Evolutionary conservation across 1,284 basidiomycete species (phyloP).

Genomic region (Paramarasmius palmivorus): DNA sequence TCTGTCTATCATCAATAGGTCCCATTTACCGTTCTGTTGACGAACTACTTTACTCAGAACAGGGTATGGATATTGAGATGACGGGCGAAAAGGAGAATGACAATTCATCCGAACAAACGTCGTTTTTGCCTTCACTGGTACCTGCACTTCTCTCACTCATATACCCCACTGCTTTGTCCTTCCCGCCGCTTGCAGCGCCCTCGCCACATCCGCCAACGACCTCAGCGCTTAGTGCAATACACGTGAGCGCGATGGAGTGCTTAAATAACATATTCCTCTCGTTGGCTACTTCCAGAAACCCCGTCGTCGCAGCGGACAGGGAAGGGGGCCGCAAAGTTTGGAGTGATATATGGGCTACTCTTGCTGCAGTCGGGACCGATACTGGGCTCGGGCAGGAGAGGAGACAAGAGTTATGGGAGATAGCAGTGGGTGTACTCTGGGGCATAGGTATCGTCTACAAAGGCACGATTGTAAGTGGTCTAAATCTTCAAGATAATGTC

Average conservation of each 20-base stretch:
- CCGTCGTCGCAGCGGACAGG: constrained; percentile 42
- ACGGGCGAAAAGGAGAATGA: constrained; percentile 34
- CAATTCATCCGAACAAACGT: constrained; percentile 27
- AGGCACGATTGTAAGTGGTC: constrained; percentile 50
- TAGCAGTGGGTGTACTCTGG: constrained; percentile 80
- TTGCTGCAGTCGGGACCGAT: constrained; percentile 60
- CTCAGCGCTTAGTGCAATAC: constrained; percentile 77
- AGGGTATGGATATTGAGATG: constrained; percentile 28
- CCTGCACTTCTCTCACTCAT: constrained; percentile 66
- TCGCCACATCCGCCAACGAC: constrained; percentile 85
- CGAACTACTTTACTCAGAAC: constrained; percentile 21
- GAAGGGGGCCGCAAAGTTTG: constrained; percentile 57
- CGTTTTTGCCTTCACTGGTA: constrained; percentile 49
- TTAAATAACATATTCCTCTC: constrained; percentile 90
- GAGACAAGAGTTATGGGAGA: constrained; percentile 69
- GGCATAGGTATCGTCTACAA: constrained; percentile 72
- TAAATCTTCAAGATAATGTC: neutral
- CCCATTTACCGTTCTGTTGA: neutral
- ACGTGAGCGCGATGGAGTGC: constrained; percentile 85
- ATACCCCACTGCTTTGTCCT: constrained; percentile 76
- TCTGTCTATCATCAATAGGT: neutral
- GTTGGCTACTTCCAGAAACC: constrained; percentile 48
- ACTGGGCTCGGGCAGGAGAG: constrained; percentile 62
- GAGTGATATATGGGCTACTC: constrained; percentile 58
- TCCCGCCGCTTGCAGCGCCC: constrained; percentile 67